Evolutionary conservation across 148 eudicot species (phyloP), one percentile per base, ranked within the genome.

Genomic region (Oxyria digyna): DNA sequence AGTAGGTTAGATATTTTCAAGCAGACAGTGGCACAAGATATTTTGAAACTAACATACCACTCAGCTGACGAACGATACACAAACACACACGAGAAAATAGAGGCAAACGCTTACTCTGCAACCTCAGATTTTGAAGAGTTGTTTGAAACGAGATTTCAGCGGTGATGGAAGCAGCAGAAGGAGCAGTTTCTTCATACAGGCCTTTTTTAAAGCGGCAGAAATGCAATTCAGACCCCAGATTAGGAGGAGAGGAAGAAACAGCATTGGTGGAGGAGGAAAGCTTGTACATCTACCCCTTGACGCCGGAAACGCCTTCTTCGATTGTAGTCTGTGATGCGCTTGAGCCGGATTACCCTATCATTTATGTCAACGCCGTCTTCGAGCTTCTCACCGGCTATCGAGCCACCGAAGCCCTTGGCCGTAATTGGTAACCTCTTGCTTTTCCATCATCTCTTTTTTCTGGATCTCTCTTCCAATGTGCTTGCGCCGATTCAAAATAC

Each of bases 341-440:
- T 57, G 97, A 88, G 46, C 74, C 75, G 9, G 97, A 88, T 78
- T 83, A 66, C 37, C 97, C 97, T 0, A 67, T 91, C 74, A 91
- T 91, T 27, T 91, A 91, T 72, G 97, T 91, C 50, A 91, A 91
- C 62, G 72, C 84, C 7, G 78, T 81, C 1, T 91, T 91, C 68
- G 95, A 91, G 77, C 68, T 78, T 64, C 75, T 78, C 59, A 88
- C 97, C 21, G 97, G 97, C 0, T 88, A 84, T 54, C 86, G 85
- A 3, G 91, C 97, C n/a, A 81, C 83, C 40, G 97, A 91, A 85
- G 82, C 86, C 42, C 83, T 91, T 4, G 97, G 97, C 40, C 84
- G 87, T 0, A 91, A 91, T 74, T 91, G 97, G 97, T 91, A 52
- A 52, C 23, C 1, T 23, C 9, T 38, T 38, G 41, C 41, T 2